Base-by-base conservation (phyloP, 768 basidiomycete genomes). In the Asterophora parasitica region DNA sequence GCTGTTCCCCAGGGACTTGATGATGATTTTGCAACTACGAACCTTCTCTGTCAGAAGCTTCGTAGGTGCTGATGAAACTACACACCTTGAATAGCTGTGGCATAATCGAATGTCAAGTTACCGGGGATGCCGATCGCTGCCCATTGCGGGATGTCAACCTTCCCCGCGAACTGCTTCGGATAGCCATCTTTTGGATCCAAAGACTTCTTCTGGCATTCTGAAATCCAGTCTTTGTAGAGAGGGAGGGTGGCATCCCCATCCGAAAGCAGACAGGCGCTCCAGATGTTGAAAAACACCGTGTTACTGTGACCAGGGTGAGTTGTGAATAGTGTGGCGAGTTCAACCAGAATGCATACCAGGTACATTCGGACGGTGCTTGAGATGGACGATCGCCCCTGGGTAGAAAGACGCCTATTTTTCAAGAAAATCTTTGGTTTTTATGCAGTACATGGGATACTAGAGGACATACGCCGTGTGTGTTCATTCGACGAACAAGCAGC, bases 291-390 rank as follows among this genome's bases (percentile, higher is more conserved):
- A 12, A 42, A 42, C 10, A 19, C 42, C 11, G 7, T 32, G 9
- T 42, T 31, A 27, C 42, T 42, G 31, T 11, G 15, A 10, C 13
- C 42, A 55, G 51, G 7, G 34, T 49, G 4, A 19, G 30, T n/a
- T 23, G 19, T 19, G 16, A 6, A 15, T 7, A 19, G 17, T 31
- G 9, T 42, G 8, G 13, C 5, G 26, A 3, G 1, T n/a, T 28
- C 27, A n/a, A 42, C 55, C 48, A 30, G 10, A 8, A 16, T 23
- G 13, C 58, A 30, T 27, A 59, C 58, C 58, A 59, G 31, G 58
- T 52, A 49, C 58, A 59, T 13, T 48, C 42, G 10, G 50, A 52
- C 23, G 58, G 58, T 15, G 13, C 32, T 17, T 23, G 6, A 3
- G 23, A 23, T 6, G 23, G 23, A 23, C 23, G 23, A 6, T 23